Percentiles rank a stretch among this genome's conserved stretches.
These are phyloP conservation scores for Chrysosporium keratinophilum DNA, from an alignment of 2,329 filamentous ascomycete genomes.

Conservation along the genomic window DNA sequence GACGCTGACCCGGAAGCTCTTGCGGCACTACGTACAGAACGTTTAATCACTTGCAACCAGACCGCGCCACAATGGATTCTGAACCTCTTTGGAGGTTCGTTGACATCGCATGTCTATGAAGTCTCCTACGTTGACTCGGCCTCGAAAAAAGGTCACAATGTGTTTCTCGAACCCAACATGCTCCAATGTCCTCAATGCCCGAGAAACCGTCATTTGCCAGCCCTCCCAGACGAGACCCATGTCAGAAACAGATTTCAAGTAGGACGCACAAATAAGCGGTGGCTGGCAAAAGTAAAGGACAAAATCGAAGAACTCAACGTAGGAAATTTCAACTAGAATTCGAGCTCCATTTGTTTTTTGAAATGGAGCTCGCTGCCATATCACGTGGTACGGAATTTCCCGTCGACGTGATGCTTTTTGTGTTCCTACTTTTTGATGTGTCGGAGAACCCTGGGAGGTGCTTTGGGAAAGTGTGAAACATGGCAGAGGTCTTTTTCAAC, in stretches of 20 bases:
- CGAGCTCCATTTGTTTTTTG: slow-evolving; percentile 30
- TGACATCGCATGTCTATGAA: slow-evolving; percentile 85
- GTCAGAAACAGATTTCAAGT: slow-evolving; percentile 66
- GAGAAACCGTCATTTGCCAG: slow-evolving; percentile 82
- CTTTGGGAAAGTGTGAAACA: too few species aligned
- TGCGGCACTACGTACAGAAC: slow-evolving; percentile 52
- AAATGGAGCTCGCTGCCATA: too few species aligned
- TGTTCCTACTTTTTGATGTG: too few species aligned
- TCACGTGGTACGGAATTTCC: too few species aligned
- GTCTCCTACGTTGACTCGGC: slow-evolving; percentile 84
- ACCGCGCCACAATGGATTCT: slow-evolving; percentile 50
- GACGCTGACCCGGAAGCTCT: too few species aligned
- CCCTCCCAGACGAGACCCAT: slow-evolving; percentile 44
- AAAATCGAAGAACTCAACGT: slow-evolving; percentile 89
- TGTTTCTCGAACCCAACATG: slow-evolving; percentile 90
- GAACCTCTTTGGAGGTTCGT: slow-evolving; percentile 64
- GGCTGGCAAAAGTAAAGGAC: slow-evolving; percentile 97
- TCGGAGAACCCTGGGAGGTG: too few species aligned
- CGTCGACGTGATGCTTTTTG: too few species aligned
- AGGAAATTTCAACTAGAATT: slow-evolving; percentile 83
- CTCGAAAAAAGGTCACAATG: slow-evolving; percentile 81
- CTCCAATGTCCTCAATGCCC: slow-evolving; percentile 79
- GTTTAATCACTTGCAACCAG: slow-evolving; percentile 46
- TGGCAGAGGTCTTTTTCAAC: too few species aligned
- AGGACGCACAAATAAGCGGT: slow-evolving; percentile 87